Conservation (phyloP, 257 asterid species). For the Solanum ossicruentum region DNA sequence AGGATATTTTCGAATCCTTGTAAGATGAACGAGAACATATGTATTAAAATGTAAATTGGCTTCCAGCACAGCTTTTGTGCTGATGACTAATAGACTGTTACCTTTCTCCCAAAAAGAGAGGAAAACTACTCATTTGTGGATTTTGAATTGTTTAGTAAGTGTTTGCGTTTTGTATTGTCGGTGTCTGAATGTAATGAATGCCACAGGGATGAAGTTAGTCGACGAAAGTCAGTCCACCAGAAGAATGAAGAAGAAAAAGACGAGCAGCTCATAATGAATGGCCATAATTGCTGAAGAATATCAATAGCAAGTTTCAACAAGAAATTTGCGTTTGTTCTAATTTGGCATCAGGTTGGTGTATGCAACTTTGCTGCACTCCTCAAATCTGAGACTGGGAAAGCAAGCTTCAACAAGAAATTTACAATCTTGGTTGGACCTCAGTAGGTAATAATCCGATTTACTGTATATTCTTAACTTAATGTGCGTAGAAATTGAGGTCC, state of each 20-base stretch:
- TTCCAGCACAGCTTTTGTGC: background rate
- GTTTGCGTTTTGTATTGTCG: background rate
- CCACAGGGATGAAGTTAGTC: constrained; percentile 19
- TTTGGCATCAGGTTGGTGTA: background rate
- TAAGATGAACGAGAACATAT: background rate
- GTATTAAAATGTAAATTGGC: background rate
- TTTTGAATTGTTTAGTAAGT: background rate
- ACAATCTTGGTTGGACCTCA: background rate
- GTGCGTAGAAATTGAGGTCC: background rate
- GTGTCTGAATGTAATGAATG: background rate
- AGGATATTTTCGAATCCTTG: background rate
- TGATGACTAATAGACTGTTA: background rate
- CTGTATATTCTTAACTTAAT: background rate
- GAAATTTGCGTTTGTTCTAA: background rate
- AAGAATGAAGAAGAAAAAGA: constrained; percentile 11
- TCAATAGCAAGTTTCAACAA: background rate
- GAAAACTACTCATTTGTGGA: background rate
- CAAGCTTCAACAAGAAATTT: background rate
- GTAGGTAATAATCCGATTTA: background rate
- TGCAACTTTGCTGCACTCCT: background rate
- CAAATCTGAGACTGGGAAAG: background rate
- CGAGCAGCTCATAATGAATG: background rate
- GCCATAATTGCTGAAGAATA: background rate
- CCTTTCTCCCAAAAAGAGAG: background rate
- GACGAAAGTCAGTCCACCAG: background rate